Evolutionary conservation across 306 rosid species (phyloP).

Genomic region (Begonia peltatifolia): DNA sequence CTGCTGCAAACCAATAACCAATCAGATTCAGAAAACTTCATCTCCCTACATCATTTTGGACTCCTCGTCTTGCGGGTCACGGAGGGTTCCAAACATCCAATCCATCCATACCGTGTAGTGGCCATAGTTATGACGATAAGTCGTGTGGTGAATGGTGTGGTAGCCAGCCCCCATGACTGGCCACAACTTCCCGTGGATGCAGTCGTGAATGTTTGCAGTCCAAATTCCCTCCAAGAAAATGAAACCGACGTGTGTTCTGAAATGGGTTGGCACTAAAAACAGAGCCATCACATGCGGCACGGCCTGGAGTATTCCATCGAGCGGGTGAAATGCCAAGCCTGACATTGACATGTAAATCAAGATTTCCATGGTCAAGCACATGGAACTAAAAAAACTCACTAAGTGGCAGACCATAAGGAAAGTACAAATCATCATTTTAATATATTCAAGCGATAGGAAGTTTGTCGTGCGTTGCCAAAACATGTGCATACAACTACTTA

Average conservation of each 20-base stretch:
- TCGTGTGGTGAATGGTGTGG: constrained; percentile 93
- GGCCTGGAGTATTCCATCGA: constrained; percentile 92
- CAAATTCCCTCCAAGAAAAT: constrained; percentile 19
- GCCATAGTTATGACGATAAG: constrained; percentile 85
- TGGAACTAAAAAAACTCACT: too few species aligned
- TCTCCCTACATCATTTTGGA: constrained; percentile 28
- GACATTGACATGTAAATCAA: constrained; percentile 9
- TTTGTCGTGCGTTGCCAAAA: too few species aligned
- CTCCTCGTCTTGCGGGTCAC: constrained; percentile 42
- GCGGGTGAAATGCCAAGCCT: constrained; percentile 96
- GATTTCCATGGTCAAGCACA: too few species aligned
- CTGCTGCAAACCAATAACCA: neutral
- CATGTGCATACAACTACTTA: too few species aligned
- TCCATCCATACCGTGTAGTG: constrained; percentile 91
- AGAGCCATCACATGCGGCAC: constrained; percentile 52
- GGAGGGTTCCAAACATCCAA: constrained; percentile 93
- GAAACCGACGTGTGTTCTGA: constrained; percentile 46
- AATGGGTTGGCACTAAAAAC: constrained; percentile 66
- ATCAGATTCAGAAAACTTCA: neutral
- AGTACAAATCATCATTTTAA: too few species aligned
- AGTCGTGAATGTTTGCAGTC: constrained; percentile 89
- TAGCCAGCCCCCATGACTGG: constrained; percentile 97
- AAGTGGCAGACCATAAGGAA: too few species aligned
- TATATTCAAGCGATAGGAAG: too few species aligned
- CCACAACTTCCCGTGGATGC: constrained; percentile 73